These are phyloP conservation scores for Vanrija pseudolonga DNA, from an alignment of 1,284 basidiomycete genomes.

Conservation along the genomic window DNA sequence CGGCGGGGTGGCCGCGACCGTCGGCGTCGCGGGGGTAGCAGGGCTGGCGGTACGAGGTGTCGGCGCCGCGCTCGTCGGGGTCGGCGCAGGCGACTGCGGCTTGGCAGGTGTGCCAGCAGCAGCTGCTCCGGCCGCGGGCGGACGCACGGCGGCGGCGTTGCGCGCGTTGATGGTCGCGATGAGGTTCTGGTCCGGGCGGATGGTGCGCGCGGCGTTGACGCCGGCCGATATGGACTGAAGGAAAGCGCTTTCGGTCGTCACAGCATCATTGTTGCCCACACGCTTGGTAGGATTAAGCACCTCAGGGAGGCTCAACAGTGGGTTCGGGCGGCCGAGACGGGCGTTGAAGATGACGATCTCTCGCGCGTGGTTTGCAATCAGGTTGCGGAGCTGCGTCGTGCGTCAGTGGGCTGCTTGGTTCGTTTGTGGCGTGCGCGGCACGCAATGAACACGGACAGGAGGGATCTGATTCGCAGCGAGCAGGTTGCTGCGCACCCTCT, in stretches of 20 bases:
- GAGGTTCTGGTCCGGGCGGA: constrained; percentile 9
- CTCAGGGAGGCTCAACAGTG: constrained; percentile 20
- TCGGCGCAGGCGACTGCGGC: not conserved
- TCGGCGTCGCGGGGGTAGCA: not conserved
- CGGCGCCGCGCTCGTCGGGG: not conserved
- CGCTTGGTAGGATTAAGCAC: constrained; percentile 19
- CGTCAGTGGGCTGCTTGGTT: not conserved
- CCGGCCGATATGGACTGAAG: constrained; percentile 10
- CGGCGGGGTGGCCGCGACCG: too few species aligned
- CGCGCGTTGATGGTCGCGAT: constrained; percentile 7
- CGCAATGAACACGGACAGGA: constrained; percentile 4
- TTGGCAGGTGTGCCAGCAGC: not conserved
- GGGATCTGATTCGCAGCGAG: constrained; percentile 13
- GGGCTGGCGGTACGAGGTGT: not conserved
- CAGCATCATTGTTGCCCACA: constrained; percentile 12
- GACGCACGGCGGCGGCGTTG: not conserved
- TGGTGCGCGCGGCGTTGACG: constrained; percentile 9
- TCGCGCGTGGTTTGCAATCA: constrained; percentile 17
- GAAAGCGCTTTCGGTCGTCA: constrained; percentile 15
- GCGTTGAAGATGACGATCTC: constrained; percentile 24
- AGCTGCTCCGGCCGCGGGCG: not conserved
- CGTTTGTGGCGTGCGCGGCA: not conserved
- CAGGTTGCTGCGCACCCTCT: constrained; percentile 15
- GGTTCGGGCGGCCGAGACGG: constrained; percentile 14
- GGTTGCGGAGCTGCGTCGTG: constrained; percentile 12